Conservation (phyloP, 441 rosid genomes). For the Erodium moschatum region DNA sequence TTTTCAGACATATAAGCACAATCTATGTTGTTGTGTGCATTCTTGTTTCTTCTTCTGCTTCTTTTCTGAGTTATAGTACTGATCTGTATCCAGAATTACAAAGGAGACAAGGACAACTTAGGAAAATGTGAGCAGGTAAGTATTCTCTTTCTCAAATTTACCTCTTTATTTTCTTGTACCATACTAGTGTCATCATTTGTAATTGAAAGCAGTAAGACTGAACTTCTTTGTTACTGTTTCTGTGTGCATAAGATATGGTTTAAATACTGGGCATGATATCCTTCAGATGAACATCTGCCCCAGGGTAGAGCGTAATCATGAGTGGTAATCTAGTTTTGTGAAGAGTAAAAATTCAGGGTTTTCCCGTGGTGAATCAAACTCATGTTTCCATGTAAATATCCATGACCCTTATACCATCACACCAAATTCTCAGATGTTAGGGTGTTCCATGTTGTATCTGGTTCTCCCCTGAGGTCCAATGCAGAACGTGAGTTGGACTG, state of each 20-base stretch:
- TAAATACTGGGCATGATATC: background rate
- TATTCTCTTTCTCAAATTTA: conserved; percentile 12
- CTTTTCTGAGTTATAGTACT: conserved; percentile 8
- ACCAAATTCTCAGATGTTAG: too few species aligned
- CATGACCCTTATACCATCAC: too few species aligned
- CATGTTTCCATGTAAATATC: too few species aligned
- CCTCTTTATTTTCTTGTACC: conserved; percentile 6
- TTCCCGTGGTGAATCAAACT: too few species aligned
- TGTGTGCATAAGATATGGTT: background rate
- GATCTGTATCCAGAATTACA: conserved; percentile 45
- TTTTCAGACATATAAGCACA: background rate
- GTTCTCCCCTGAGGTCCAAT: too few species aligned
- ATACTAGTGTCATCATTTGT: background rate
- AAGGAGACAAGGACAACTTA: conserved; percentile 61
- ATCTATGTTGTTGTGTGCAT: background rate
- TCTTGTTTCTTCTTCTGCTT: background rate
- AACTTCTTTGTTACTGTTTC: background rate
- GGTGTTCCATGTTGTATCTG: too few species aligned
- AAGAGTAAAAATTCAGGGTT: background rate
- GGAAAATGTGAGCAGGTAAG: conserved; percentile 90
- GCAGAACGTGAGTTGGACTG: too few species aligned
- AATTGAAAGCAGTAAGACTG: background rate
- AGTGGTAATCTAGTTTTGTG: background rate
- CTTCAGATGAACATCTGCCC: too few species aligned
- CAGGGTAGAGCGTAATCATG: background rate